Evolutionary conservation across 352 stramenopile species (phyloP).

Genomic region (Phytophthora chlamydospora): DNA sequence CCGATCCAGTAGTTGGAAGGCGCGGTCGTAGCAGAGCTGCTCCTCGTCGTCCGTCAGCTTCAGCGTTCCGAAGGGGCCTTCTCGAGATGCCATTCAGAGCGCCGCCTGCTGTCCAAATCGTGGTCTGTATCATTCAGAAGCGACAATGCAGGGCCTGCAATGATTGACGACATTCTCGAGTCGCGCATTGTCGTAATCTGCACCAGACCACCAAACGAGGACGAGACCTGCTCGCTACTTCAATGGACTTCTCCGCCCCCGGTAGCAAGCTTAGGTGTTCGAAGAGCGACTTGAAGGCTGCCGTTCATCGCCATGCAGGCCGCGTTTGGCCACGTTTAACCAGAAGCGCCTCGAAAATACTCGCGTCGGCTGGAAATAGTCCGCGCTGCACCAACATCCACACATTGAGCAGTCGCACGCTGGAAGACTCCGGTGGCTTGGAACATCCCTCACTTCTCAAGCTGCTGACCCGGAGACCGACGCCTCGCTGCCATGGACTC

Average conservation of each 20-base stretch:
- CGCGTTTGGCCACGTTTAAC: slow-evolving; percentile 8
- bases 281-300: slow-evolving; percentile 7
- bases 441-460: slow-evolving; percentile 23
- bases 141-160: too few species aligned
- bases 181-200: too few species aligned
- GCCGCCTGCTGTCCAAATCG: slow-evolving; percentile 5
- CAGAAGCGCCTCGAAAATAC: slow-evolving; percentile 11
- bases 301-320: slow-evolving; percentile 4
- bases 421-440: neutral
- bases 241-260: slow-evolving; percentile 6
- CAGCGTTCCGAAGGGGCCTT: slow-evolving; percentile 12
- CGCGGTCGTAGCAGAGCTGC: slow-evolving; percentile 23
- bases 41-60: slow-evolving; percentile 19
- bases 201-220: too few species aligned
- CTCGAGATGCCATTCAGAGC: slow-evolving; percentile 7
- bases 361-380: neutral
- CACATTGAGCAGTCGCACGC: slow-evolving; percentile 10
- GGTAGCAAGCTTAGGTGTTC: too few species aligned
- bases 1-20: slow-evolving; percentile 32
- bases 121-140: slow-evolving; percentile 6
- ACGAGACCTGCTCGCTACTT: too few species aligned
- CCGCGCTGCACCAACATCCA: neutral
- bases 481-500: slow-evolving; percentile 44
- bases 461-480: neutral
- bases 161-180: too few species aligned